Base-by-base conservation (phyloP, 2,329 filamentous ascomycete species). In the Orbilia brochopaga region DNA sequence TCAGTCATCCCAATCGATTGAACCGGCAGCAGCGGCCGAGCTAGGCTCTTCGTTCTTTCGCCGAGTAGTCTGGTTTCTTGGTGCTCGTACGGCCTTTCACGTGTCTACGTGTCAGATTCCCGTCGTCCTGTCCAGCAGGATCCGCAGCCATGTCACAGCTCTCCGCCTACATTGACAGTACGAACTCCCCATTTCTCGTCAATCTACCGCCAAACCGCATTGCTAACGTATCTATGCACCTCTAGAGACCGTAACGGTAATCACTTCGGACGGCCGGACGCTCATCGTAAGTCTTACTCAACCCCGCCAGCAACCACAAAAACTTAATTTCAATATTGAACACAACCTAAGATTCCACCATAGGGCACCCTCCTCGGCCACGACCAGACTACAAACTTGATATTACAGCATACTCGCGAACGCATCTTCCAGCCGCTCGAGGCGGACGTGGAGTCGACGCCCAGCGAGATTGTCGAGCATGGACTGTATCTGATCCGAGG, bases 321-420 rank as follows among this genome's bases (percentile, higher is more conserved):
- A 37, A 42, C 32, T 58, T 46, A 10, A 40, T 37, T 54, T 30
- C 19, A 50, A 46, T 64, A 75, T 74, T 75, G 57, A 63, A 62
- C 42, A 48, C 70, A 40, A 67, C 51, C 56, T 75, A 60, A 75
- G 69, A 30, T 53, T 65, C 56, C 69, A 74, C 54, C 58, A 58
- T 75, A 73, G 69, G 94, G 94, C 69, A 92, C 85, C 1, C 86
- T 99, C 60, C 83, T 93, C 54, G 91, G 90, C 50, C 92, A 89
- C 78, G 94, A 99, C 80, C 88, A 96, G 80, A 87, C 89, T 77
- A 97, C 94, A 75, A 99, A 99, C 80, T 82, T 99, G 74, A 92
- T 97, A 24, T 85, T 99, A 11, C 86, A 87, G 75, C 84, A 90
- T 74, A 91, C 93, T 2, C 83, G 92, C 73, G 94, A 99, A 80